Conservation (phyloP, 2,329 filamentous ascomycete species). For the Monosporascus cannonballus region DNA sequence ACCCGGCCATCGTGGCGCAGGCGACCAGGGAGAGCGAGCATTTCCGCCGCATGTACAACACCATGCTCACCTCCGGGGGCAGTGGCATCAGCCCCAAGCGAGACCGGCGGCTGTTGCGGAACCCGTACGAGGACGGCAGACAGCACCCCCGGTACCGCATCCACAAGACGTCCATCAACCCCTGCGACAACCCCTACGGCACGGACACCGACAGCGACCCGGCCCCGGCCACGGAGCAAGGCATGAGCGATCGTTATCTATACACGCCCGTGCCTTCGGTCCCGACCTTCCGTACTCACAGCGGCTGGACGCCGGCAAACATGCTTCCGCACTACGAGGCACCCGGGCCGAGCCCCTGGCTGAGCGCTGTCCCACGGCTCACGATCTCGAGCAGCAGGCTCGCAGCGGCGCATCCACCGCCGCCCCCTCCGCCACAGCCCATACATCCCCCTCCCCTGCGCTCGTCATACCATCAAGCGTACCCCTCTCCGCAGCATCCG, state of each 20-base stretch:
- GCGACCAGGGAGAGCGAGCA: constrained; percentile 45
- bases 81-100: constrained; percentile 8
- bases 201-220: constrained; percentile 35
- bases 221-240: constrained; percentile 18
- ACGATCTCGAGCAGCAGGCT: constrained; percentile 1
- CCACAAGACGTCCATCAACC: constrained; percentile 25
- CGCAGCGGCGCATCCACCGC: constrained; percentile 4
- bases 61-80: constrained; percentile 11
- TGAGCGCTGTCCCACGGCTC: constrained; percentile 39
- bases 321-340: constrained; percentile 14
- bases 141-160: constrained; percentile 16
- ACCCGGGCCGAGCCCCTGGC: constrained; percentile 31
- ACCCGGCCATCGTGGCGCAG: constrained; percentile 44
- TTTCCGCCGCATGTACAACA: constrained; percentile 31
- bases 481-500: background rate
- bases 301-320: constrained; percentile 25
- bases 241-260: constrained; percentile 12
- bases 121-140: constrained; percentile 17
- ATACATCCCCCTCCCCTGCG: constrained; percentile 1
- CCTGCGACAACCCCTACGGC: constrained; percentile 32
- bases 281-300: constrained; percentile 8
- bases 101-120: constrained; percentile 17
- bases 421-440: constrained; percentile 10
- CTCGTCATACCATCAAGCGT: constrained; percentile 1
- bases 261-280: constrained; percentile 17